Percentiles rank a stretch among this genome's conserved stretches.
These are phyloP conservation scores for Lyophyllum shimeji DNA, from an alignment of 768 basidiomycete species.

Conservation along the genomic window DNA sequence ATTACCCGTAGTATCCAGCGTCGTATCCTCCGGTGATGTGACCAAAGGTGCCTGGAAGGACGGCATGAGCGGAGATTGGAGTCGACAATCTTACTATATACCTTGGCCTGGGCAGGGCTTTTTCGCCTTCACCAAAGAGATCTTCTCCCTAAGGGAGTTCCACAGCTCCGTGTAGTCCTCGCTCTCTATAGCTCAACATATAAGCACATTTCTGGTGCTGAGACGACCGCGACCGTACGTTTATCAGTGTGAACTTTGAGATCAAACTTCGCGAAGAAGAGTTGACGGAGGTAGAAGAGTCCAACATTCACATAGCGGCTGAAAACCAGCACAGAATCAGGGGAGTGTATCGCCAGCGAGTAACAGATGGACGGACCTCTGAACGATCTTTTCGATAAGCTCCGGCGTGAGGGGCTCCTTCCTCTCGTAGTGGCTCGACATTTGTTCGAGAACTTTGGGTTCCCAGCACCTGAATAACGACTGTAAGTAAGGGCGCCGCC, in stretches of 20 bases:
- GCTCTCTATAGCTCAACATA: slow-evolving; percentile 35
- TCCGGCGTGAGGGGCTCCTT: slow-evolving; percentile 69
- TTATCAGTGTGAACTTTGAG: slow-evolving; percentile 72
- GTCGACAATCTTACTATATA: slow-evolving; percentile 1
- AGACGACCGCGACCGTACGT: slow-evolving; percentile 34
- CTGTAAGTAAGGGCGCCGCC: not conserved
- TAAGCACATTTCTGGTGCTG: not conserved
- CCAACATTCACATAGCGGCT: slow-evolving; percentile 83
- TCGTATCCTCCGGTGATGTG: slow-evolving; percentile 79
- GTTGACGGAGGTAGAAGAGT: slow-evolving; percentile 76
- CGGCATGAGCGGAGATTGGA: not conserved
- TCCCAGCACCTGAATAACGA: slow-evolving; percentile 67
- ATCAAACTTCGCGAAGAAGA: slow-evolving; percentile 84
- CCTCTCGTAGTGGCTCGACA: slow-evolving; percentile 82
- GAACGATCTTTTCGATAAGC: slow-evolving; percentile 76
- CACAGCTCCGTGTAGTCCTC: slow-evolving; percentile 79
- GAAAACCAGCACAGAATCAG: not conserved
- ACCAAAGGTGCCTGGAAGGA: slow-evolving; percentile 51
- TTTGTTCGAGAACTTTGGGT: slow-evolving; percentile 67
- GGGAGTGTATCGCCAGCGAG: not conserved
- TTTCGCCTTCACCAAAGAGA: slow-evolving; percentile 67
- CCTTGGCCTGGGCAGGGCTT: slow-evolving; percentile 69
- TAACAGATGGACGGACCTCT: slow-evolving; percentile 47
- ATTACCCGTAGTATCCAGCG: slow-evolving; percentile 64
- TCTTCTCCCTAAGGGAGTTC: slow-evolving; percentile 67